A percentile compares a stretch with the other conserved stretches of the same genome.
phyloP scores from a whole-genome alignment of 441 rosid species.

The Bruguiera hainesii region DNA sequence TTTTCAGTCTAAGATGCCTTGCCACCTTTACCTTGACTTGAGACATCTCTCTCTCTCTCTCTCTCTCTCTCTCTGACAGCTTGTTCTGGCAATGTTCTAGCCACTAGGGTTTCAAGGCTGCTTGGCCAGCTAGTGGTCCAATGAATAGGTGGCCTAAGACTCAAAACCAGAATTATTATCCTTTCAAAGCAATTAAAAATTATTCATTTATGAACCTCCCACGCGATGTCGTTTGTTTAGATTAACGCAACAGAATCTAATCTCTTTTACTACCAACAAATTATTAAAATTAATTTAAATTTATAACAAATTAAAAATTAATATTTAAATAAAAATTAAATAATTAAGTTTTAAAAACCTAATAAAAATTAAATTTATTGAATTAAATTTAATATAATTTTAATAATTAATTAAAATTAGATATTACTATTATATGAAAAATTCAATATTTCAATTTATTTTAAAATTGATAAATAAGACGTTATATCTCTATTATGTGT shows the following conservation, averaged over 20 bases:
- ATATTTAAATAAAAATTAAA: too few species aligned
- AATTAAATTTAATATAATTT: too few species aligned
- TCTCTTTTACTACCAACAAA: too few species aligned
- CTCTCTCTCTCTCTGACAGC: neutral
- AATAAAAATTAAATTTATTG: too few species aligned
- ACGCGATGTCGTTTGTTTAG: constrained; percentile 15
- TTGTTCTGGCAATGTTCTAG: neutral
- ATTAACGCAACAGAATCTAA: constrained; percentile 16
- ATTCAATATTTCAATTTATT: too few species aligned
- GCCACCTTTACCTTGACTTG: neutral
- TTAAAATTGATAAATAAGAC: too few species aligned
- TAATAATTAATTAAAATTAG: too few species aligned
- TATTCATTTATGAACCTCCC: constrained; percentile 26
- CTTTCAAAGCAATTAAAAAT: constrained; percentile 28
- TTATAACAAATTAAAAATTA: too few species aligned
- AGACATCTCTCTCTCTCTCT: neutral
- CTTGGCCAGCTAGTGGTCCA: constrained; percentile 31
- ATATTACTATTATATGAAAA: too few species aligned
- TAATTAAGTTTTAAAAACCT: too few species aligned
- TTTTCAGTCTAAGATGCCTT: constrained; percentile 1
- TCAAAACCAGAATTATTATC: constrained; percentile 16
- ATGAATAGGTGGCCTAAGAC: constrained; percentile 23
- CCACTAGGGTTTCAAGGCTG: neutral
- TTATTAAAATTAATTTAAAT: too few species aligned
- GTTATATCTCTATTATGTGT: too few species aligned